Conservation (phyloP, 2,329 filamentous ascomycete genomes). For the Exserohilum turcica region DNA sequence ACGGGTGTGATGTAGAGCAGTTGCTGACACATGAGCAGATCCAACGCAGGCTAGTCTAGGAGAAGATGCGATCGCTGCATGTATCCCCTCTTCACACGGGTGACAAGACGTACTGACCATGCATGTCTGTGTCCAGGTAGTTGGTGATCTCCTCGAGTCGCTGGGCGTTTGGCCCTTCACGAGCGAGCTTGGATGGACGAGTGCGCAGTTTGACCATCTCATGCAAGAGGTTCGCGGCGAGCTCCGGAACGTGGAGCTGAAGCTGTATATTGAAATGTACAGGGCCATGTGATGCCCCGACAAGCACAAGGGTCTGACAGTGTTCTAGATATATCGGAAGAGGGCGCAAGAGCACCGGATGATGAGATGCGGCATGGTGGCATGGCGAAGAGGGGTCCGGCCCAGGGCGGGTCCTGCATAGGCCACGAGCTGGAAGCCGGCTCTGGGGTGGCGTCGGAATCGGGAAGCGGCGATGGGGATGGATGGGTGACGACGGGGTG, state of each 20-base stretch:
- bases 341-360: conserved; percentile 35
- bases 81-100: neutral
- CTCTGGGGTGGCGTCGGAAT: neutral
- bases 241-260: conserved; percentile 35
- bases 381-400: neutral
- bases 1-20: neutral
- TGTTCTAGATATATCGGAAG: conserved; percentile 38
- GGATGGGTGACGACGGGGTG: neutral
- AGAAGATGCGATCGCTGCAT: conserved; percentile 24
- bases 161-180: conserved; percentile 47
- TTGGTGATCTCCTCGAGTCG: conserved; percentile 45
- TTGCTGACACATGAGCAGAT: conserved; percentile 29
- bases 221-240: conserved; percentile 38
- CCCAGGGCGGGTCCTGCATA: neutral
- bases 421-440: too few relatives aligned
- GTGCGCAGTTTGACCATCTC: conserved; percentile 36
- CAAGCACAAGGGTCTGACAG: conserved; percentile 14
- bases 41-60: conserved; percentile 37
- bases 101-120: neutral
- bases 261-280: conserved; percentile 47
- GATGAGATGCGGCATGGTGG: conserved; percentile 4
- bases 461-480: neutral
- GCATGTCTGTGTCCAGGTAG: conserved; percentile 18
- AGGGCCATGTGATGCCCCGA: conserved; percentile 6
- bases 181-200: conserved; percentile 38